A percentile compares a stretch with the other conserved stretches of the same genome.
phyloP scores from a whole-genome alignment of 2,329 filamentous ascomycete genomes.

The Paecilomyces formosus region DNA sequence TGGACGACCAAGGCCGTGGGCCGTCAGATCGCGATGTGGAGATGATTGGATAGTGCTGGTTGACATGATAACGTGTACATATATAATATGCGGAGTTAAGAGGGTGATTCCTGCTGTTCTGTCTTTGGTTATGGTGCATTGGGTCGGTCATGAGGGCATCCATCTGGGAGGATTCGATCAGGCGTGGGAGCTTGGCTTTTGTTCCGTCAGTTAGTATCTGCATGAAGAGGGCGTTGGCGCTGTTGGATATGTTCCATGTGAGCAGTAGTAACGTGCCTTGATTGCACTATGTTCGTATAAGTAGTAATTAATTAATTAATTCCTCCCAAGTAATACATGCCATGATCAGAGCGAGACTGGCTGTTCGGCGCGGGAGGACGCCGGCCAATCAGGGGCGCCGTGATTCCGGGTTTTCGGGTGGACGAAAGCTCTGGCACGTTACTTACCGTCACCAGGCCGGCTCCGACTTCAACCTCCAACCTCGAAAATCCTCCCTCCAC shows the following conservation, averaged over 20 bases:
- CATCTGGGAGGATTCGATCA: background rate
- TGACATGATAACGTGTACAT: background rate
- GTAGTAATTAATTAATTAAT: no score
- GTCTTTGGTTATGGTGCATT: slow-evolving; percentile 8
- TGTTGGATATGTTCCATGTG: no score
- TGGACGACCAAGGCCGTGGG: slow-evolving; percentile 33
- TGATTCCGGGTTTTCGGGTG: slow-evolving; percentile 32
- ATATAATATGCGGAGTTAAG: background rate
- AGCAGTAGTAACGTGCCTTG: no score
- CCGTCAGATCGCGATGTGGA: slow-evolving; percentile 46
- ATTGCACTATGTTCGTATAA: no score
- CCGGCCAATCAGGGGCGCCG: slow-evolving; percentile 30
- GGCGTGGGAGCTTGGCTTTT: no score
- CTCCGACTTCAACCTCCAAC: slow-evolving; percentile 26
- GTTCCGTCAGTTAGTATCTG: no score
- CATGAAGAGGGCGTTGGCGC: no score
- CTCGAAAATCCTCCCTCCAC: slow-evolving; percentile 25
- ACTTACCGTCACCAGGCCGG: slow-evolving; percentile 13
- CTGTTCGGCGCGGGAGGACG: background rate
- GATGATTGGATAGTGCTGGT: slow-evolving; percentile 47
- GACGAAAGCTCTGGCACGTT: slow-evolving; percentile 28
- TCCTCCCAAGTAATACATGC: no score
- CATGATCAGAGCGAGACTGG: background rate
- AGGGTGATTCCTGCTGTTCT: background rate
- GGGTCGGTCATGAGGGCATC: background rate